Conservation (phyloP, 2,329 filamentous ascomycete species). For the Alternaria tenuissima region DNA sequence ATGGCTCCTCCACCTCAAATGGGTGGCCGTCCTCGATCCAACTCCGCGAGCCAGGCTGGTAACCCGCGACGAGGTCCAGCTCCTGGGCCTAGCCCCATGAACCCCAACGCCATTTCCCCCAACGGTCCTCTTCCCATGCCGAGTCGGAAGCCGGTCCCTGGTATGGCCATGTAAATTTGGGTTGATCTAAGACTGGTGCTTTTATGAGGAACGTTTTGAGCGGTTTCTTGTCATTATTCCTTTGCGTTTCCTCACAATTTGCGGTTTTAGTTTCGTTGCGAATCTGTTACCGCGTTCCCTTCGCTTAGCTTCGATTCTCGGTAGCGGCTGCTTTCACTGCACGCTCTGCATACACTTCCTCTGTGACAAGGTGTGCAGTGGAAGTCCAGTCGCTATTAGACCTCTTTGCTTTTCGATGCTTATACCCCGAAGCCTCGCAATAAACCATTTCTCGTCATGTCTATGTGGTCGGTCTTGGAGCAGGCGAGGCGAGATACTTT, state of each 20-base stretch:
- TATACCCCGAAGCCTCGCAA: conserved; percentile 26
- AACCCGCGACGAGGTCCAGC: conserved; percentile 41
- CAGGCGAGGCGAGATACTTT: conserved; percentile 12
- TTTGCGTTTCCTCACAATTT: conserved; percentile 8
- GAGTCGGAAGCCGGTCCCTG: conserved; percentile 58
- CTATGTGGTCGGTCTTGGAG: background rate
- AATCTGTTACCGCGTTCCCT: conserved; percentile 17
- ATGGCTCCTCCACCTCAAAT: conserved; percentile 43
- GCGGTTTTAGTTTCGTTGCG: conserved; percentile 1
- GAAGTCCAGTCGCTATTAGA: conserved; percentile 4
- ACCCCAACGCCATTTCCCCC: conserved; percentile 29
- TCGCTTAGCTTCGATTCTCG: conserved; percentile 19
- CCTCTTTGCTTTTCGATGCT: conserved; percentile 24
- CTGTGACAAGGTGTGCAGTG: background rate
- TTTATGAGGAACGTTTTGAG: conserved; percentile 38
- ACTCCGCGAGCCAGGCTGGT: conserved; percentile 46
- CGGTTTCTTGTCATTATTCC: conserved; percentile 23
- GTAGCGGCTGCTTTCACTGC: background rate
- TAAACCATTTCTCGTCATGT: background rate
- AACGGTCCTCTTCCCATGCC: conserved; percentile 40
- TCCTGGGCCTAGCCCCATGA: conserved; percentile 50
- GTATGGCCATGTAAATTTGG: conserved; percentile 52
- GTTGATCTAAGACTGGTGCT: conserved; percentile 10
- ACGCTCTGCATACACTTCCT: background rate
- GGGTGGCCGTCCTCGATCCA: conserved; percentile 47